These are phyloP conservation scores for Eucalyptus shirleyi DNA, from an alignment of 345 rosid genomes.

Conservation along the genomic window DNA sequence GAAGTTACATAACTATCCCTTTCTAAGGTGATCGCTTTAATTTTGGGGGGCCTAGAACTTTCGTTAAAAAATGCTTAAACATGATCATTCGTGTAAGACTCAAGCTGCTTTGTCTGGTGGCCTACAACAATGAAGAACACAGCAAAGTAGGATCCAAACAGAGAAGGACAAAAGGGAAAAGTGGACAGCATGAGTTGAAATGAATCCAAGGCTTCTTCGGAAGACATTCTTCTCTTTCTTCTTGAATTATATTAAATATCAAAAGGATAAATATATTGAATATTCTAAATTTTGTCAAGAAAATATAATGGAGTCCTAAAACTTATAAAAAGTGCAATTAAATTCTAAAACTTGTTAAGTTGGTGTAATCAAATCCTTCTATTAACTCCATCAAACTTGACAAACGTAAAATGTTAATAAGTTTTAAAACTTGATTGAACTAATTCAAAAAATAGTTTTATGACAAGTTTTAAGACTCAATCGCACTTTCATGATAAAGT, in stretches of 20 bases:
- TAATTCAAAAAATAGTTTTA: too few relatives aligned
- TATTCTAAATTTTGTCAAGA: too few relatives aligned
- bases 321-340: too few relatives aligned
- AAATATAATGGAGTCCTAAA: too few relatives aligned
- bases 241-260: not conserved
- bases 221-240: not conserved
- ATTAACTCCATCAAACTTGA: not conserved
- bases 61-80: not conserved
- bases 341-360: too few relatives aligned
- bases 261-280: not conserved
- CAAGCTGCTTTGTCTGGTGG: not conserved
- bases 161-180: not conserved
- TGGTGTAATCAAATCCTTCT: too few relatives aligned
- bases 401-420: not conserved
- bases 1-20: not conserved
- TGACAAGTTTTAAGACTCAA: rapidly evolving
- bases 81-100: not conserved
- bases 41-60: not conserved
- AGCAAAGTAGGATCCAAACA: not conserved
- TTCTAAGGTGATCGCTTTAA: not conserved
- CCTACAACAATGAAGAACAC: not conserved
- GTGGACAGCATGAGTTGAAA: not conserved
- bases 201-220: not conserved
- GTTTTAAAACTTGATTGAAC: too few relatives aligned
- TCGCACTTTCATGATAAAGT: rapidly evolving